Evolutionary conservation across 805 yeast genomes (phyloP), one percentile per base, ranked within the genome.

Genomic region (Kodamaea nitidulidarum): DNA sequence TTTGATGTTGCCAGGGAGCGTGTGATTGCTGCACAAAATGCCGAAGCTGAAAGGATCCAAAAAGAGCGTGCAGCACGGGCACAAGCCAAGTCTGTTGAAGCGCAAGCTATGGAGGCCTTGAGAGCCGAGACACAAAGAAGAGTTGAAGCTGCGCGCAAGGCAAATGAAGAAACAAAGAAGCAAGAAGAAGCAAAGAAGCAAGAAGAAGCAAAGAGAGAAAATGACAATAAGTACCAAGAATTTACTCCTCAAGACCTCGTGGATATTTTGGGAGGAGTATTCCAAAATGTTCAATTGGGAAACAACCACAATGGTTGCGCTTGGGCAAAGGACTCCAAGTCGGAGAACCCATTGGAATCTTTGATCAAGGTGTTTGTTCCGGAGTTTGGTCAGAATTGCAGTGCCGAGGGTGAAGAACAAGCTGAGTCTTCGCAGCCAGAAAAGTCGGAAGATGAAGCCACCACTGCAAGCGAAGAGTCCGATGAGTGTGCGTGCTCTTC

Each of bases 331-430:
- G 9, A 21, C 32, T 17, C 8, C 15, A n/a, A 26, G 7, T 15
- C 17, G 9, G 27, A 27, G 16, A 35, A 35, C 11, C 38, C 38
- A 3, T 28, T 35, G 26, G 33, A 35, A 15, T 16, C 26, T 9
- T 35, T 35, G 27, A 18, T 35, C 21, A 35, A 28, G 18, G 26
- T 30, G 3, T 35, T 35, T 15, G 27, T 21, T 18, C 38, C 38
- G 9, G 21, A 18, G 15, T 15, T 24, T 4, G 7, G 21, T 15
- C 12, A n/a, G 17, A 24, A 35, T 11, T 9, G 16, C 15, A 7
- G 24, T 2, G 15, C 22, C 22, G 25, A 26, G 16, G 25, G 2
- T 8, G 15, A 17, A 21, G 9, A 21, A 7, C 24, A 7, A 7
- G n/a, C n/a, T n/a, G n/a, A n/a, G n/a, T n/a, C n/a, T n/a, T 20